These are phyloP conservation scores for Prosopis cineraria DNA, from an alignment of 306 rosid species.

Conservation along the genomic window DNA sequence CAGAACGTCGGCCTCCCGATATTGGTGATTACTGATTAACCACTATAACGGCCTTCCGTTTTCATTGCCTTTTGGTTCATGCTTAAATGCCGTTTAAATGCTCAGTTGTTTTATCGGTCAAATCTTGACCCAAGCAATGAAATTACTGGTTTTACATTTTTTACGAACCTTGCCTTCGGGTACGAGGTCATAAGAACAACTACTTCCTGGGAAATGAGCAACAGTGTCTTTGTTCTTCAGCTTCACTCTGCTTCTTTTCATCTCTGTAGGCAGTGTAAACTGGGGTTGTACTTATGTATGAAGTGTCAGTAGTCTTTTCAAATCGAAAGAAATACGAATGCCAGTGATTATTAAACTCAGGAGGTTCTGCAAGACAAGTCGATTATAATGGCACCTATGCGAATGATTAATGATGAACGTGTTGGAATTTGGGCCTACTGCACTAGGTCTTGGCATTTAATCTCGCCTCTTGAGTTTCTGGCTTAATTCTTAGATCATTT, in stretches of 20 bases:
- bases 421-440: conserved; percentile 4
- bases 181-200: neutral
- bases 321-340: neutral
- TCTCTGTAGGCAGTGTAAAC: neutral
- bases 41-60: too few species aligned
- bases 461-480: neutral
- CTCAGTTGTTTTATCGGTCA: neutral
- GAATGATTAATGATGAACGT: neutral
- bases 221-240: neutral
- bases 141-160: neutral
- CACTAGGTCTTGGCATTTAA: neutral
- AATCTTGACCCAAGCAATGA: neutral
- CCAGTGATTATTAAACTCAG: neutral
- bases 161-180: neutral
- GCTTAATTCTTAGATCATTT: neutral
- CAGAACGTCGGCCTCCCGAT: conserved; percentile 37
- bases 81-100: neutral
- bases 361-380: neutral
- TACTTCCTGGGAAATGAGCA: neutral
- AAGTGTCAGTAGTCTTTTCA: neutral
- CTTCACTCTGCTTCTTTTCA: neutral
- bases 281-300: neutral
- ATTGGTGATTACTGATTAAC: conserved; percentile 43
- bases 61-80: neutral
- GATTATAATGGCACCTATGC: neutral